Conservation (phyloP, 495 filamentous ascomycete species). For the Elasticomyces elasticus region DNA sequence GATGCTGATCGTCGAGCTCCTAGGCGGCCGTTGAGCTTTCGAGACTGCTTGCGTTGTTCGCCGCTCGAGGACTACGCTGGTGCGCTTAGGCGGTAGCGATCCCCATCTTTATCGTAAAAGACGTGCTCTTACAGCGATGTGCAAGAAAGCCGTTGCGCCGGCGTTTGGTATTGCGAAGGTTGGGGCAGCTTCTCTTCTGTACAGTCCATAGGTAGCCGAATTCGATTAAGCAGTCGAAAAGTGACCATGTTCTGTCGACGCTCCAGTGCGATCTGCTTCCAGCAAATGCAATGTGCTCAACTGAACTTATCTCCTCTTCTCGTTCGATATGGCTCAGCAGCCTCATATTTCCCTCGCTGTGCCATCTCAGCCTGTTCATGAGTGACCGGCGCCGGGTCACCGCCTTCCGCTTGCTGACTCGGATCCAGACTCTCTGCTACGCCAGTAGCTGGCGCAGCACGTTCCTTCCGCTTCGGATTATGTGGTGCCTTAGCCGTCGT, state of each 20-base stretch:
- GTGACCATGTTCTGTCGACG: not conserved
- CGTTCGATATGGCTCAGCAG: conserved; percentile 58
- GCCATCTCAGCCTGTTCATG: conserved; percentile 65
- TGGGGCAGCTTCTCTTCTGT: not conserved
- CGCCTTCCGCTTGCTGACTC: conserved; percentile 69
- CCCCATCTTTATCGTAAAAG: not conserved
- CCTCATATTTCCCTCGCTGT: conserved; percentile 88
- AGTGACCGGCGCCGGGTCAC: conserved; percentile 77
- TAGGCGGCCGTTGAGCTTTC: conserved; percentile 18
- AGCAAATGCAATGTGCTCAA: conserved; percentile 25
- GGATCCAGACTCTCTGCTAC: conserved; percentile 45
- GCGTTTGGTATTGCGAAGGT: not conserved
- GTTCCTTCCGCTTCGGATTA: conserved; percentile 4
- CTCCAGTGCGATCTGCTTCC: not conserved
- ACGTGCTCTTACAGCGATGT: not conserved
- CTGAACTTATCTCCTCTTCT: conserved; percentile 78
- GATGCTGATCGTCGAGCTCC: not conserved
- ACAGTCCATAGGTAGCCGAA: not conserved
- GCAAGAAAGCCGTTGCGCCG: not conserved
- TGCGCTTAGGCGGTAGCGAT: conserved; percentile 2
- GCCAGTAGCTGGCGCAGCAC: not conserved
- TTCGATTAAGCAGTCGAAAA: no score
- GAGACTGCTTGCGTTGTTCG: conserved; percentile 19
- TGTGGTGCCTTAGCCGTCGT: not conserved
- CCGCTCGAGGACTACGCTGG: conserved; percentile 20